Conservation (phyloP, 2,329 filamentous ascomycete species). For the Corniculantispora saksenae region DNA sequence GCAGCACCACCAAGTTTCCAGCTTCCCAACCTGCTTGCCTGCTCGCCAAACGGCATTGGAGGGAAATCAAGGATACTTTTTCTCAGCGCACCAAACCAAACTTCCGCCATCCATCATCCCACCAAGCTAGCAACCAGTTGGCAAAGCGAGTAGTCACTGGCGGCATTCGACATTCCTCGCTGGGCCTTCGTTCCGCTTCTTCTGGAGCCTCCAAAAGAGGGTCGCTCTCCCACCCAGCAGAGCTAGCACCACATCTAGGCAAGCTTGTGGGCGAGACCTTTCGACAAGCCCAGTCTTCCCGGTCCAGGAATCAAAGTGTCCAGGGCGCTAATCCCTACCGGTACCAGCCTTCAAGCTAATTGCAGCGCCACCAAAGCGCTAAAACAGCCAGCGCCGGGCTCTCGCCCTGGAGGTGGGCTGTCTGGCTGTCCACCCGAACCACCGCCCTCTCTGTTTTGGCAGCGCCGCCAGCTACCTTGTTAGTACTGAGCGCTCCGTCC, state of each 20-base stretch:
- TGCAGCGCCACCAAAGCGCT: slow-evolving; percentile 15
- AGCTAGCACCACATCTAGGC: slow-evolving; percentile 15
- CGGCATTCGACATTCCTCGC: slow-evolving; percentile 9
- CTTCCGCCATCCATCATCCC: neutral
- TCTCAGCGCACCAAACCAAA: neutral
- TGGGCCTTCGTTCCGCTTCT: neutral
- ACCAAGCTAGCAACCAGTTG: neutral
- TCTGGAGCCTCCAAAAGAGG: neutral
- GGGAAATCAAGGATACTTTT: neutral
- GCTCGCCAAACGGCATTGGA: neutral
- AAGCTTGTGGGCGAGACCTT: slow-evolving; percentile 17
- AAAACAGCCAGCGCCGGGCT: neutral
- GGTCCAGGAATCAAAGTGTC: slow-evolving; percentile 9
- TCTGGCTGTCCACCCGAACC: neutral
- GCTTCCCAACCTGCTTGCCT: neutral
- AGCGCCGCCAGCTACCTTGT: neutral
- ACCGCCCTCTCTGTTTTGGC: neutral
- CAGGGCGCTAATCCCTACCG: slow-evolving; percentile 15
- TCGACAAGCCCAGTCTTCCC: no score
- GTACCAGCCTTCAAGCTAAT: slow-evolving; percentile 15
- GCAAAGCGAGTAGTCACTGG: neutral
- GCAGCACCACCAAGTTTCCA: neutral
- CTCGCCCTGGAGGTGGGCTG: slow-evolving; percentile 6
- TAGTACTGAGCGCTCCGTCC: neutral
- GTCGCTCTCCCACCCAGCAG: neutral